These are phyloP conservation scores for Moniliophthora roreri DNA, from an alignment of 1,284 basidiomycete genomes.

Conservation along the genomic window DNA sequence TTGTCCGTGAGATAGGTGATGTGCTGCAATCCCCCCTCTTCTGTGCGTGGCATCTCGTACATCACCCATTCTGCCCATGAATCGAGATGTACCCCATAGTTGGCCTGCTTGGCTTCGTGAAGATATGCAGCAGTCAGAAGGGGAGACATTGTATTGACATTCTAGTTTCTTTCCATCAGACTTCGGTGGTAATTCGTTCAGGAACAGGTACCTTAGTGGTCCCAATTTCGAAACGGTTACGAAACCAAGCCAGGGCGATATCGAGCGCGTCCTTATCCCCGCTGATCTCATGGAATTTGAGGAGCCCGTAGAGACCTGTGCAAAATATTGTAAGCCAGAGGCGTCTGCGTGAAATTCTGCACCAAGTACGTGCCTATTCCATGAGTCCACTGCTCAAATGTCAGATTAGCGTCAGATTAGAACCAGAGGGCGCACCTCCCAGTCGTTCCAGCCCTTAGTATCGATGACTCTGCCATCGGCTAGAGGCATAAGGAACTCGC, in stretches of 20 bases:
- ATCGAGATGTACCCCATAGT: slow-evolving; percentile 48
- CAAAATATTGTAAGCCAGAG: slow-evolving; percentile 4
- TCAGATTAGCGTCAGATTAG: not conserved
- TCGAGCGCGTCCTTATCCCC: slow-evolving; percentile 42
- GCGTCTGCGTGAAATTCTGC: not conserved
- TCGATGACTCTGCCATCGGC: slow-evolving; percentile 61
- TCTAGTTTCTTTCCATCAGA: too few species aligned
- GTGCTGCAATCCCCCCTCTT: slow-evolving; percentile 62
- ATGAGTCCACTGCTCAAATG: slow-evolving; percentile 54
- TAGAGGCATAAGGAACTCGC: slow-evolving; percentile 55
- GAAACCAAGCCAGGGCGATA: slow-evolving; percentile 57
- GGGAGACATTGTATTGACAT: slow-evolving; percentile 70
- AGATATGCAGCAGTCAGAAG: slow-evolving; percentile 58
- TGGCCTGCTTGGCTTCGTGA: slow-evolving; percentile 39
- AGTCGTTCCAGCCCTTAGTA: slow-evolving; percentile 67
- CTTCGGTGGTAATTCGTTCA: too few species aligned
- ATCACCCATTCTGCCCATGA: slow-evolving; percentile 71
- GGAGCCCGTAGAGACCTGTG: slow-evolving; percentile 43
- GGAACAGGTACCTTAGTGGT: slow-evolving; percentile 46
- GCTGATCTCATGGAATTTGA: slow-evolving; percentile 46
- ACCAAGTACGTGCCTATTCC: slow-evolving; percentile 38
- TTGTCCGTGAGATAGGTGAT: slow-evolving; percentile 57
- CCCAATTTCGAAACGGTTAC: slow-evolving; percentile 50
- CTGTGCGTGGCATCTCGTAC: slow-evolving; percentile 56
- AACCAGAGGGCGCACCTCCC: slow-evolving; percentile 43